Base-by-base conservation (phyloP, 2,329 filamentous ascomycete genomes). In the Diaporthe sp. region DNA sequence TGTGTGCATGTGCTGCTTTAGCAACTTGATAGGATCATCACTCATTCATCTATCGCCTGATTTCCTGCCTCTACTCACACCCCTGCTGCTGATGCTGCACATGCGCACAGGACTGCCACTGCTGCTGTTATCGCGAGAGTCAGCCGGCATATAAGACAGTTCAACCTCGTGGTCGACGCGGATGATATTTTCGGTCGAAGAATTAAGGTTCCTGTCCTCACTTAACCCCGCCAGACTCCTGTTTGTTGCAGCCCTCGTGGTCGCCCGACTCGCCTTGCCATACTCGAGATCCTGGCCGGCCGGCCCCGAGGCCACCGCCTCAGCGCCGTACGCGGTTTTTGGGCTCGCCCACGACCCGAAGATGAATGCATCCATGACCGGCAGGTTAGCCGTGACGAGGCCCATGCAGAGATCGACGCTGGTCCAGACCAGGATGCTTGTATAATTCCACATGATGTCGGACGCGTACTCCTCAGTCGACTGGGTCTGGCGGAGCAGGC, bases 301-400 rank as follows among this genome's bases (percentile, higher is more conserved):
- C 3, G 12, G 27, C 13, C 30, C 63, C 22, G 44, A 51, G 44
- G 12, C 4, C 8, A 27, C 32, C 15, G 15, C 37, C 22, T 19
- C 56, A 12, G 55, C 22, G n/a, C 66, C 51, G 39, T 51, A 53
- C 12, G n/a, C 42, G 2, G 69, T 63, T 55, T 50, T 75, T 19
- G 76, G 65, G 9, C 69, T 68, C 13, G 50, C 70, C 76, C 74
- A 77, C 2, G 65, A 66, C 6, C 72, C 73, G 75, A 76, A 72
- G 27, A 77, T 71, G 19, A 73, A 74, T 1, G 79, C 78, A 22
- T 79, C 78, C 61, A 82, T 73, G 13, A 81, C 77, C 1, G 81
- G 81, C 9, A 82, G 76, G 0, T 80, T 81, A 2, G 81, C 81
- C 1, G 78, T 79, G 3, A 79, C 71, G 2, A 81, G 77, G 13